Conservation (phyloP, 371 early-diverging fungal species). For the Dinochytrium kinnereticum region DNA sequence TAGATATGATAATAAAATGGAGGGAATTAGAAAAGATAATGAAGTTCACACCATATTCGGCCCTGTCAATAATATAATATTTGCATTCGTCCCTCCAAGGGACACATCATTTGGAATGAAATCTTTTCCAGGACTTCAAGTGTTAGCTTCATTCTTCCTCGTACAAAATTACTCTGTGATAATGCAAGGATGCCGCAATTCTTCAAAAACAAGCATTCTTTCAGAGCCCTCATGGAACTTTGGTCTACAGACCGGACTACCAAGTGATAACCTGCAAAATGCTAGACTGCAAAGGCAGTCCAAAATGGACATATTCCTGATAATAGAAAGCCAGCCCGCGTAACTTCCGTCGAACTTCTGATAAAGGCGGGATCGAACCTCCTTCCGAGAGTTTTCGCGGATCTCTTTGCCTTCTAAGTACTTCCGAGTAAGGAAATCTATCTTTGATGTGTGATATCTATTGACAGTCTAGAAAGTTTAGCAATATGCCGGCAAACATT, state of each 20-base stretch:
- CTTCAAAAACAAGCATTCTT: slow-evolving; percentile 75
- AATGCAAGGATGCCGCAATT: slow-evolving; percentile 88
- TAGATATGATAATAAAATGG: not conserved
- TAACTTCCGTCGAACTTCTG: slow-evolving; percentile 79
- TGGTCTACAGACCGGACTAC: slow-evolving; percentile 79
- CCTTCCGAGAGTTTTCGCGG: slow-evolving; percentile 70
- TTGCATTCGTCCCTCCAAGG: slow-evolving; percentile 74
- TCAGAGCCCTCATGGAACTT: slow-evolving; percentile 57
- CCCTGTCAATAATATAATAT: slow-evolving; percentile 95
- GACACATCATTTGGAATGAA: slow-evolving; percentile 94
- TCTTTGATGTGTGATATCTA: slow-evolving; percentile 84
- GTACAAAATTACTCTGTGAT: slow-evolving; percentile 54
- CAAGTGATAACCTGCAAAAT: slow-evolving; percentile 71
- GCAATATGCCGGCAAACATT: not conserved
- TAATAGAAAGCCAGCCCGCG: slow-evolving; percentile 67
- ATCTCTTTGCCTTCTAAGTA: slow-evolving; percentile 88
- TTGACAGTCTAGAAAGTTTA: slow-evolving; percentile 63
- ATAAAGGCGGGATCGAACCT: slow-evolving; percentile 75
- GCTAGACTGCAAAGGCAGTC: slow-evolving; percentile 91
- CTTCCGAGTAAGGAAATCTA: slow-evolving; percentile 69
- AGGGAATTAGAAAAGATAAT: not conserved
- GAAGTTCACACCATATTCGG: slow-evolving; percentile 80
- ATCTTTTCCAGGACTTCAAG: slow-evolving; percentile 50
- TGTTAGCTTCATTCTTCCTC: not conserved
- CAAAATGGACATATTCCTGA: slow-evolving; percentile 78